These are phyloP conservation scores for Tetrastigma voinierianum DNA, from an alignment of 164 flowering plant species.

Conservation along the genomic window DNA sequence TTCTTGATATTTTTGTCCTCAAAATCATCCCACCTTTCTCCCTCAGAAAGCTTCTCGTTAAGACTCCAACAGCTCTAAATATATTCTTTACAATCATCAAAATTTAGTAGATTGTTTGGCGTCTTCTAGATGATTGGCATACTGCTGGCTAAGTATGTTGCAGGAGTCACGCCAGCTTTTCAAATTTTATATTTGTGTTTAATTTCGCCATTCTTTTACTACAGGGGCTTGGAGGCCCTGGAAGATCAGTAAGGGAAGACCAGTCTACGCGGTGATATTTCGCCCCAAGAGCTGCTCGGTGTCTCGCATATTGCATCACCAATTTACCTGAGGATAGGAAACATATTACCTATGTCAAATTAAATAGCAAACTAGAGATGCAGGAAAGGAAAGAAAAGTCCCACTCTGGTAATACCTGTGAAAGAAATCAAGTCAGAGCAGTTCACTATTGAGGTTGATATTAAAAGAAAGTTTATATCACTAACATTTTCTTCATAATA, in stretches of 20 bases:
- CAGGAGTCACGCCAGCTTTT: conserved; percentile 64
- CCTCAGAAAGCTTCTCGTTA: conserved; percentile 13
- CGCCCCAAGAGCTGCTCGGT: conserved; percentile 77
- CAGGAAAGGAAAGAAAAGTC: background rate
- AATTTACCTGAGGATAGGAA: conserved; percentile 38
- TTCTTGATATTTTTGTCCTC: conserved; percentile 43
- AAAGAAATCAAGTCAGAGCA: background rate
- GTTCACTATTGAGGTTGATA: background rate
- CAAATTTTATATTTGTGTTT: conserved; percentile 42
- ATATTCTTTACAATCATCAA: conserved; percentile 18
- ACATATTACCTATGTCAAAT: conserved; percentile 2
- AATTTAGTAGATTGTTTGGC: conserved; percentile 21
- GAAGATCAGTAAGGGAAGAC: conserved; percentile 68
- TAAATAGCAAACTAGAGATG: background rate
- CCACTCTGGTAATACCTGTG: background rate
- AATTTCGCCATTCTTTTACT: conserved; percentile 64
- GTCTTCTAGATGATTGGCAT: conserved; percentile 49
- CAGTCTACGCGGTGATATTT: conserved; percentile 63
- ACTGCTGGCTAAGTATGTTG: conserved; percentile 61
- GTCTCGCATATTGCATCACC: conserved; percentile 73
- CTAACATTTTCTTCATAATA: background rate
- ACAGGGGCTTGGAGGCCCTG: conserved; percentile 72
- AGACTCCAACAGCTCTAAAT: too few relatives aligned
- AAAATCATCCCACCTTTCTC: conserved; percentile 77
- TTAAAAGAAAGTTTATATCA: background rate